Percentiles rank a stretch among this genome's conserved stretches.
Evolutionary conservation across 1,284 basidiomycete species (phyloP).

Genomic region (Trichosporon faecale): DNA sequence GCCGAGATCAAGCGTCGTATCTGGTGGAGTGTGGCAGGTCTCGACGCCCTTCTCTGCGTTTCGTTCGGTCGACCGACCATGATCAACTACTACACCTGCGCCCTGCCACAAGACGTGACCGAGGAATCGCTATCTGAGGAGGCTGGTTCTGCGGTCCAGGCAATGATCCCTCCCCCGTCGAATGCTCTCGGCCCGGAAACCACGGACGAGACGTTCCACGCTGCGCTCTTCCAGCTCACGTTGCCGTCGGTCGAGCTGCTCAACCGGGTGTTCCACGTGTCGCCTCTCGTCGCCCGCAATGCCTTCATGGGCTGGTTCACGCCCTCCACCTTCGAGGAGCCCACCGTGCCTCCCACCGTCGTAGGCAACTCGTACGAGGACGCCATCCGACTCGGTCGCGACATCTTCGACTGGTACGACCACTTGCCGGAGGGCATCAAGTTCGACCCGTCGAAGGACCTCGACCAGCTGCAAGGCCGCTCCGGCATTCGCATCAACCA

Average conservation of each 20-base stretch:
- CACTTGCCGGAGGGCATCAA: constrained; percentile 44
- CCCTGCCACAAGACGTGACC: constrained; percentile 45
- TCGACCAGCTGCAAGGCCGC: constrained; percentile 30
- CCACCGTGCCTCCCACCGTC: constrained; percentile 12
- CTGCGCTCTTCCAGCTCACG: constrained; percentile 49
- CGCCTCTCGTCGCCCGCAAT: constrained; percentile 36
- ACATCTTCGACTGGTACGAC: constrained; percentile 49
- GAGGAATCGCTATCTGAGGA: constrained; percentile 45
- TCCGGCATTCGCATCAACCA: constrained; percentile 40
- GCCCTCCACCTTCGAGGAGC: constrained; percentile 25
- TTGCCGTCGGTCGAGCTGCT: constrained; percentile 50
- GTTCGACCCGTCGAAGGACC: constrained; percentile 39
- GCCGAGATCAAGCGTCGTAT: constrained; percentile 47
- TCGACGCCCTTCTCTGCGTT: constrained; percentile 48
- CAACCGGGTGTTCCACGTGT: constrained; percentile 47
- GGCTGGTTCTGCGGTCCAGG: constrained; percentile 37
- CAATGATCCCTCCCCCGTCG: constrained; percentile 28
- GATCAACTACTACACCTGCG: constrained; percentile 49
- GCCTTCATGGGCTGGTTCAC: constrained; percentile 48
- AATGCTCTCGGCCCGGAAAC: constrained; percentile 39
- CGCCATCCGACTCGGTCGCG: constrained; percentile 45
- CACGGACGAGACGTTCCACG: constrained; percentile 47
- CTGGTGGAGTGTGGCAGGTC: constrained; percentile 51
- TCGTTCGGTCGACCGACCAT: constrained; percentile 48
- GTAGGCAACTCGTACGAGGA: constrained; percentile 46